Conservation (phyloP, 768 basidiomycete species). For the Solioccasus polychromus region DNA sequence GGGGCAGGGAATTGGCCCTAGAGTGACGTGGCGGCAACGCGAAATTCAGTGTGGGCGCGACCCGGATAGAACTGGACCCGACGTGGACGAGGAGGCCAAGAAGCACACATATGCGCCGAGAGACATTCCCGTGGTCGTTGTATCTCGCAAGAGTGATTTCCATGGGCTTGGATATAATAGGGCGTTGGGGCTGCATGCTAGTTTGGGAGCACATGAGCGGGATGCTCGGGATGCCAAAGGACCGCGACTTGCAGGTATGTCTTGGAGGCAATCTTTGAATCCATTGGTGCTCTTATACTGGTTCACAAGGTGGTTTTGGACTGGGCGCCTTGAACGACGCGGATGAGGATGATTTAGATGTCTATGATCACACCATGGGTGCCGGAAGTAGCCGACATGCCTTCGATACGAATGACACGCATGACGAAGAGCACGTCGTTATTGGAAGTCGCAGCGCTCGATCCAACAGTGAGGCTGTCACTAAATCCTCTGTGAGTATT, state of each 20-base stretch:
- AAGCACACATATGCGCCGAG: constrained; percentile 87
- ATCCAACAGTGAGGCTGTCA: constrained; percentile 4
- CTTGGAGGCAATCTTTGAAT: neutral
- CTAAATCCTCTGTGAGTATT: constrained; percentile 12
- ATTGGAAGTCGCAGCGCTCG: constrained; percentile 35
- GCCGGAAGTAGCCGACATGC: constrained; percentile 50
- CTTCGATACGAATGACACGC: constrained; percentile 61
- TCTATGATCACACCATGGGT: constrained; percentile 56
- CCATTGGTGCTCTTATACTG: constrained; percentile 1
- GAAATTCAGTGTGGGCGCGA: constrained; percentile 63
- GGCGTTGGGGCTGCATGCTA: constrained; percentile 59
- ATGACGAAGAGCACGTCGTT: constrained; percentile 56
- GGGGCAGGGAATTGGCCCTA: constrained; percentile 92
- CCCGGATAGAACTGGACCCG: constrained; percentile 36
- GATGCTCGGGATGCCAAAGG: constrained; percentile 32
- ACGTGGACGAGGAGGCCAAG: constrained; percentile 75
- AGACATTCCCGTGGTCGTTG: constrained; percentile 64
- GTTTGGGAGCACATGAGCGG: constrained; percentile 40
- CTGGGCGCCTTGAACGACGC: constrained; percentile 89
- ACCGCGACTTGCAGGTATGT: constrained; percentile 56
- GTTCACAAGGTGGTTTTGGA: constrained; percentile 72
- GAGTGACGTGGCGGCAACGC: constrained; percentile 74
- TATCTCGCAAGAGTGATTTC: constrained; percentile 67
- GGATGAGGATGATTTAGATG: constrained; percentile 87
- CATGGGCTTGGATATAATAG: constrained; percentile 84